Base-by-base conservation (phyloP, 2,329 filamentous ascomycete genomes). In the Trichophyton rubrum region DNA sequence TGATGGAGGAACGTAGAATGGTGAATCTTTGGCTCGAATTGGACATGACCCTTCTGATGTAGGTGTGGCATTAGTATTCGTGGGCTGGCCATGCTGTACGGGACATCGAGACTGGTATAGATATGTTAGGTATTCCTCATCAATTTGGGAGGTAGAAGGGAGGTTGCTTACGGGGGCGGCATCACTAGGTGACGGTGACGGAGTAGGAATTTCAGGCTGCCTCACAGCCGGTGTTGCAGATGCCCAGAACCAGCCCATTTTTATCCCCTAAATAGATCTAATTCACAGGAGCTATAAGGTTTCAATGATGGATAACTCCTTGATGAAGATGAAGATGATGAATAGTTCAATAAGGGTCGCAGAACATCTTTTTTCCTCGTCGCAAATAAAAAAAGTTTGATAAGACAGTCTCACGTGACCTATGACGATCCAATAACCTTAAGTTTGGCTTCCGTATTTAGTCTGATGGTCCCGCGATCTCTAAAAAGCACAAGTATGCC, bases 221-320 rank as follows among this genome's bases (percentile, higher is more conserved):
- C 80, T 63, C 79, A 78, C 64, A 77, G 75, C 70, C 59, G 76
- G 66, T 59, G 73, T 71, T 20, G 75, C 68, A 63, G 86, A 83
- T 74, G 84, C 82, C 85, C 85, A 87, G 68, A 87, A 87, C 84
- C 84, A 87, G 68, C 85, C 85, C 85, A 87, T 87, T 61, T 66
- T 68, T 62, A 60, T 58, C 27, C 8, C 55, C 51, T 35, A 9
- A 3, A 55, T 35, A 20, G 15, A 17, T 17, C 17, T n/a, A 33
- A 47, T 17, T 43, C 1, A 6, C n/a, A 43, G 15, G 8, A 38
- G 1, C 11, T 13, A 43, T n/a, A 17, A 15, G 1, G 15, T 17
- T 17, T 7, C 15, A 5, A 43, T n/a, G n/a, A n/a, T 20, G 40
- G 4, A 43, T 43, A 17, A n/a, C 2, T 15, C 6, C 40, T 43